phyloP scores from a whole-genome alignment of 371 early-diverging fungal species.

The Mucor plumbeus region DNA sequence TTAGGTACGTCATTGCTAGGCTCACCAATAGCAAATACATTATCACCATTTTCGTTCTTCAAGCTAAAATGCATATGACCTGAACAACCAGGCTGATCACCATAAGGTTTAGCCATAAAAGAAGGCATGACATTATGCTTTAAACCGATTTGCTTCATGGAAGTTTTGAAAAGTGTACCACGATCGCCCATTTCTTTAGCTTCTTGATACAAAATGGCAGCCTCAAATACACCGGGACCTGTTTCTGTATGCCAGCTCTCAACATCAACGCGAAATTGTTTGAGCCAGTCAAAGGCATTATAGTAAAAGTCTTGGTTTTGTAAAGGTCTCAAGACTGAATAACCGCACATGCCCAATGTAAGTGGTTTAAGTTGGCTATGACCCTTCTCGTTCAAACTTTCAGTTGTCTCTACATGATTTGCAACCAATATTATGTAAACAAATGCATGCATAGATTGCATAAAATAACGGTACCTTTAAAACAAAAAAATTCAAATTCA shows the following conservation, averaged over 20 bases:
- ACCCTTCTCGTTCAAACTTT: slow-evolving; percentile 63
- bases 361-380: slow-evolving; percentile 60
- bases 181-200: slow-evolving; percentile 77
- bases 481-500: slow-evolving; percentile 87
- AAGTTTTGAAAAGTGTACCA: slow-evolving; percentile 80
- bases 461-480: slow-evolving; percentile 61
- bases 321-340: slow-evolving; percentile 75
- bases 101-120: slow-evolving; percentile 89
- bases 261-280: slow-evolving; percentile 66
- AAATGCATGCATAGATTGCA: not conserved
- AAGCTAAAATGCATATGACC: slow-evolving; percentile 85
- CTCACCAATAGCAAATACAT: slow-evolving; percentile 58
- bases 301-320: slow-evolving; percentile 76
- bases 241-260: slow-evolving; percentile 88
- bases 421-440: not conserved
- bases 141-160: slow-evolving; percentile 76
- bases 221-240: slow-evolving; percentile 88
- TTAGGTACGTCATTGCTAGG: slow-evolving; percentile 28
- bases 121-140: slow-evolving; percentile 75
- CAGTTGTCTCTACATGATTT: slow-evolving; percentile 65
- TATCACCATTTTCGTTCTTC: slow-evolving; percentile 53
- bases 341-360: slow-evolving; percentile 86
- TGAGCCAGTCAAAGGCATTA: slow-evolving; percentile 72
- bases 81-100: slow-evolving; percentile 78
- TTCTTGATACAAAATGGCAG: slow-evolving; percentile 71